Evolutionary conservation across 352 stramenopile genomes (phyloP), one percentile per base, ranked within the genome.

Genomic region (Phytophthora ramorum): DNA sequence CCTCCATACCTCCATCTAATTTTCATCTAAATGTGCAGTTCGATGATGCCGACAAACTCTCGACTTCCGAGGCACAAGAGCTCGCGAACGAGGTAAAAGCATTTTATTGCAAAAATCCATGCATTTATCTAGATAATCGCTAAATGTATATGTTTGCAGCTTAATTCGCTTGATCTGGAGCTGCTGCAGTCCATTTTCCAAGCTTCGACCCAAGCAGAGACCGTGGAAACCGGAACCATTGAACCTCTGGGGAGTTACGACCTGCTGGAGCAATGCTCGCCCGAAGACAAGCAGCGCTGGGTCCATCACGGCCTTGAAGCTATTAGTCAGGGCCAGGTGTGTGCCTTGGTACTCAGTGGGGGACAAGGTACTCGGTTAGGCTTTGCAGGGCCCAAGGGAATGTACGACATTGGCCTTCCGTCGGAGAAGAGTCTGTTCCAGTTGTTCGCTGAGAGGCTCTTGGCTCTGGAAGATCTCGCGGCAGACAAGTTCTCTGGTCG

Each of bases 281-380:
- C 35, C n/a, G 66, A 75, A 10, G 64, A 88, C 26, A 82, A 81
- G 41, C 40, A 81, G 16, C 66, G 45, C 19, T 95, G 87, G 87
- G 50, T 52, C 24, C 28, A 63, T 26, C 66, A 62, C 4, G 92
- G 90, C 1, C 75, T 96, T 1, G 71, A 96, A 16, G 96, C 95
- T 6, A 93, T 99, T 17, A 53, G 50, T 40, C 60, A 82, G 6
- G 87, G 92, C 16, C 40, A 99, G 69, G 92, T 99, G 4, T 97
- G 95, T n/a, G 91, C 96, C 45, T 61, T 99, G 17, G 82, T 99
- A 3, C 76, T 99, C 48, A 85, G 85, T 37, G 97, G 97, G 35
- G 97, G 97, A 22, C 97, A 99, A 78, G 98, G 98, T 58, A 99
- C 97, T 20, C 87, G 98, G 10, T 78, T 99, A n/a, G 97, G 97